Evolutionary conservation across 2,329 filamentous ascomycete genomes (phyloP).

Genomic region (Fusarium nodosum): DNA sequence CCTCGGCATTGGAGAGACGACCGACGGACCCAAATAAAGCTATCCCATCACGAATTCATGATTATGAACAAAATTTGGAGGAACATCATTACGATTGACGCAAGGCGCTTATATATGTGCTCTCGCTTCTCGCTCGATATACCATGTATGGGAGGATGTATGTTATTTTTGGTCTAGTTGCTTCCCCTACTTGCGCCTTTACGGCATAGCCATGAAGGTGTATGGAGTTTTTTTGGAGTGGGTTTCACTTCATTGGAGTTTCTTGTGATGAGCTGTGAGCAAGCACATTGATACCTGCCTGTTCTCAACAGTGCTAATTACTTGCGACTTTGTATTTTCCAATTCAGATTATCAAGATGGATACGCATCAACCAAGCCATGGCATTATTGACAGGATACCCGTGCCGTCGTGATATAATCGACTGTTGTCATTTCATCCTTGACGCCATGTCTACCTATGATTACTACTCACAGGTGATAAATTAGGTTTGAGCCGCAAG

Average conservation of each 20-base stretch:
- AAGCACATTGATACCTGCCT: conserved; percentile 37
- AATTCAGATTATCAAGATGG: not conserved
- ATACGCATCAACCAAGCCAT: not conserved
- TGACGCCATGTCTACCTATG: not conserved
- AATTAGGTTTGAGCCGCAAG: conserved; percentile 10
- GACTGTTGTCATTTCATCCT: not conserved
- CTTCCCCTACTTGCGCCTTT: conserved; percentile 6
- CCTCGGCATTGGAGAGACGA: conserved; percentile 57
- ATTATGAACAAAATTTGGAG: conserved; percentile 38
- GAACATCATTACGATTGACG: conserved; percentile 26
- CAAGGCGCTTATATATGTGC: conserved; percentile 38
- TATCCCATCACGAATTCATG: conserved; percentile 34
- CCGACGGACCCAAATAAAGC: conserved; percentile 31
- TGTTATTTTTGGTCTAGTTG: conserved; percentile 19
- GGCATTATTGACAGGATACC: not conserved
- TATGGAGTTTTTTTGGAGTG: conserved; percentile 33
- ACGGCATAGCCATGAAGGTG: conserved; percentile 6
- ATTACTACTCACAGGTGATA: not conserved
- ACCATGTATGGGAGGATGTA: conserved; percentile 16
- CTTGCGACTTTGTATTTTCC: conserved; percentile 7
- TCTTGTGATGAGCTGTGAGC: conserved; percentile 20
- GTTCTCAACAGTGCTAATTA: conserved; percentile 23
- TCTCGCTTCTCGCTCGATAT: conserved; percentile 19
- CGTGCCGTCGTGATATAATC: conserved; percentile 25
- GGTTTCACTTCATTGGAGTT: conserved; percentile 13